Percentiles rank a stretch among this genome's conserved stretches.
Conservation (phyloP, 2,329 filamentous ascomycete species). For the Anthostomella pinea region DNA sequence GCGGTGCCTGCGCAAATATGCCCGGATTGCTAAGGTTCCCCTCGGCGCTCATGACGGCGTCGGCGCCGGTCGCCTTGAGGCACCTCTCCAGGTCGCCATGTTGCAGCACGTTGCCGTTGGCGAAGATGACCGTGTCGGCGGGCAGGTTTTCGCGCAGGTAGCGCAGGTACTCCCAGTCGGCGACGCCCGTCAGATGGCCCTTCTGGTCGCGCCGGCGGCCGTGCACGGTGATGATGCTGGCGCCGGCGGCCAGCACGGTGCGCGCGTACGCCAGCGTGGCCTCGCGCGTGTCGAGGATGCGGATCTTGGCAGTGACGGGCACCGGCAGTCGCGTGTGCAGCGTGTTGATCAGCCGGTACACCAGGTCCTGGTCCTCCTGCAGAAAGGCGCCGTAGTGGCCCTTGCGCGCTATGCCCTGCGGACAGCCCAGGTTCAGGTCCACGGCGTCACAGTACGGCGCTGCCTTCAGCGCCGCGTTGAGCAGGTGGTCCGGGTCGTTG, state of each 20-base stretch:
- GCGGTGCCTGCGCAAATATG: conserved; percentile 72
- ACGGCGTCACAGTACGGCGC: conserved; percentile 91
- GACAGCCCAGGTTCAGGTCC: conserved; percentile 92
- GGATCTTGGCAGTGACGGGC: conserved; percentile 92
- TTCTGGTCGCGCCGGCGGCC: conserved; percentile 88
- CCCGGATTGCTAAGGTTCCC: conserved; percentile 90
- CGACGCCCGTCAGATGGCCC: conserved; percentile 88
- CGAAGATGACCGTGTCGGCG: conserved; percentile 86
- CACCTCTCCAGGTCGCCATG: conserved; percentile 75
- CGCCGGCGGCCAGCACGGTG: conserved; percentile 82
- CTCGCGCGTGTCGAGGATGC: conserved; percentile 82
- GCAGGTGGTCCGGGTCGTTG: conserved; percentile 76
- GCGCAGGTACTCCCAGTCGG: conserved; percentile 84
- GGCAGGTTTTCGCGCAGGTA: conserved; percentile 82
- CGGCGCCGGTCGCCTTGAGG: conserved; percentile 78
- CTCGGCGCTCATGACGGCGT: conserved; percentile 94
- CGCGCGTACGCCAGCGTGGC: conserved; percentile 84
- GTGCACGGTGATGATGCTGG: conserved; percentile 91
- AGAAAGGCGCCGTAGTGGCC: conserved; percentile 93
- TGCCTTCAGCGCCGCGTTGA: conserved; percentile 74
- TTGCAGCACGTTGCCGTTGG: conserved; percentile 90
- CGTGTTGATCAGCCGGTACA: conserved; percentile 79
- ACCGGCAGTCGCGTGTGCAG: conserved; percentile 75
- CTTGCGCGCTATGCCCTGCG: conserved; percentile 88
- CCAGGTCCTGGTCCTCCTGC: conserved; percentile 85